Evolutionary conservation across 495 filamentous ascomycete genomes (phyloP).

Genomic region (Trichocladium uniseriatum): DNA sequence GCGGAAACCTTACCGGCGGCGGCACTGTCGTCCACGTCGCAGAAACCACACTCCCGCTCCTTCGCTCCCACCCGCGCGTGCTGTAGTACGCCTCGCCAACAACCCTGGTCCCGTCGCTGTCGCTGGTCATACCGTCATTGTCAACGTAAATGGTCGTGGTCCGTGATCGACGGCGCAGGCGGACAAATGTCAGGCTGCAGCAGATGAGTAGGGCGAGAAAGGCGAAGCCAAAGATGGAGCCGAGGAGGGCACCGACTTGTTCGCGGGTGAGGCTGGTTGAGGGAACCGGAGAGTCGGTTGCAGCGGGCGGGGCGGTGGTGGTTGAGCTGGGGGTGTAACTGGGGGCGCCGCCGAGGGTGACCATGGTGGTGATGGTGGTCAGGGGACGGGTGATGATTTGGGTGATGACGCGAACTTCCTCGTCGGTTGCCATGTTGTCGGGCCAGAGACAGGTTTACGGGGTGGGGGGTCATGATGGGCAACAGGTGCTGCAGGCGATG

Average conservation of each 20-base stretch:
- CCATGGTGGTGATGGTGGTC: constrained; percentile 15
- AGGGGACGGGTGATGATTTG: constrained; percentile 15
- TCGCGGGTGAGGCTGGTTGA: constrained; percentile 3
- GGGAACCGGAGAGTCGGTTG: neutral
- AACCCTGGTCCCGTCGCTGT: neutral
- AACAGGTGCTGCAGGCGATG: too few relatives aligned
- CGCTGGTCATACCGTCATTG: too few relatives aligned
- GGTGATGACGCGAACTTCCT: constrained; percentile 10
- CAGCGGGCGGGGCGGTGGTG: neutral
- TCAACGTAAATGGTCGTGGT: too few relatives aligned
- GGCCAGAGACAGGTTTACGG: too few relatives aligned
- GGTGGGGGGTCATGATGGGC: neutral
- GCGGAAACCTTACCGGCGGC: constrained; percentile 8
- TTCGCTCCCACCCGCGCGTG: neutral
- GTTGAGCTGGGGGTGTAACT: neutral
- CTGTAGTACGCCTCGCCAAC: too few relatives aligned
- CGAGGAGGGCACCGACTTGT: constrained; percentile 16
- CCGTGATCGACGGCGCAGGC: neutral
- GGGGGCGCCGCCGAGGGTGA: constrained; percentile 12
- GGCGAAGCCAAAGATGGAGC: constrained; percentile 11
- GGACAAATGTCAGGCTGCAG: constrained; percentile 1
- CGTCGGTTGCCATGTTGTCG: too few relatives aligned
- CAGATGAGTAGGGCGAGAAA: constrained; percentile 9
- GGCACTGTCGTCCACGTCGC: constrained; percentile 8
- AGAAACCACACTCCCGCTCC: neutral